Base-by-base conservation (phyloP, 805 yeast species). In the Deakozyma indianensis region DNA sequence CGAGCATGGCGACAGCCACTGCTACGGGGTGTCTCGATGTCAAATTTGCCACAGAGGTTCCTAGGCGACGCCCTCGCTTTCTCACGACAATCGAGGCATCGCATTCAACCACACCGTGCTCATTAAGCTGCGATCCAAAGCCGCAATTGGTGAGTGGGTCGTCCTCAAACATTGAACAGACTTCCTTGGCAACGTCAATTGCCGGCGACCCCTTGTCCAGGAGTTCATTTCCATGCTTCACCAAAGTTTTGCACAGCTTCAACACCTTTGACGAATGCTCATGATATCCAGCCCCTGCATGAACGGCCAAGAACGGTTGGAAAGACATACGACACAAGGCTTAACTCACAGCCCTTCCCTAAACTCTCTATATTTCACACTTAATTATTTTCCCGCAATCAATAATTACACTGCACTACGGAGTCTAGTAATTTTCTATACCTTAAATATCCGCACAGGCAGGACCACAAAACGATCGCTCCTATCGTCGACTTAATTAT, bases 141-240 rank as follows among this genome's bases (percentile, higher is more conserved):
- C 71, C 72, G 2, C 69, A 63, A 48, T 67, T 67, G 3, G 68
- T 65, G 29, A 59, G 42, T 20, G 53, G 54, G 2, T 59, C 53
- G 41, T 60, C 57, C 44, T 67, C 72, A 9, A 67, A 54, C 16
- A 55, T 9, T 5, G 51, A 24, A n/a, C 64, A 59, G 23, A 35
- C 2, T 46, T 27, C 7, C 42, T 44, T 21, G 45, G 44, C 24
- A 11, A 22, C 42, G 15, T 11, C 23, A 16, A 16, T 24, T 11
- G 40, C 50, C 1, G 53, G 51, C 4, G 49, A 52, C 5, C 41
- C 50, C 38, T 48, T 50, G 42, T 51, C 48, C 41, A 43, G 47
- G 22, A 52, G 48, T 21, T 22, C 7, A n/a, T 32, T 11, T 7
- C 38, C 38, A n/a, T 11, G 38, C 38, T 32, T 9, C 4, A n/a